A percentile compares a stretch with the other conserved stretches of the same genome.
phyloP scores from a whole-genome alignment of 352 stramenopile genomes.

The Globisporangium yorkense region DNA sequence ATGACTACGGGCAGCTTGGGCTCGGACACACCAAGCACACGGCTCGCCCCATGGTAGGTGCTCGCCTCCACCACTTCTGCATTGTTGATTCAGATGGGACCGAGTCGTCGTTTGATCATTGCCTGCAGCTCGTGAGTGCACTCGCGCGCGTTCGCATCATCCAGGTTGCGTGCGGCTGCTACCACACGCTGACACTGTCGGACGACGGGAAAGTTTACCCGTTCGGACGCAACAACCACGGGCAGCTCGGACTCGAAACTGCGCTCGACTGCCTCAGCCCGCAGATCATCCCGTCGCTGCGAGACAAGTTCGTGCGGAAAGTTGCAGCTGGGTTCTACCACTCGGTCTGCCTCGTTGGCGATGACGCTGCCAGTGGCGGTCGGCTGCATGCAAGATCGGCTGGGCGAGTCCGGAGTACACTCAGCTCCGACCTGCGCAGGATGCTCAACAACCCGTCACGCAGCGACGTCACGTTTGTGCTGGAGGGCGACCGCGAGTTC shows the following conservation, averaged over 20 bases:
- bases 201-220: slow-evolving; percentile 87
- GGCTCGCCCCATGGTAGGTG: slow-evolving; percentile 40
- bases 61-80: not conserved
- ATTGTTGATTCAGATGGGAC: not conserved
- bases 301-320: slow-evolving; percentile 54
- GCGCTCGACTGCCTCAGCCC: slow-evolving; percentile 64
- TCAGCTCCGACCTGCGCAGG: slow-evolving; percentile 66
- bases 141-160: slow-evolving; percentile 50
- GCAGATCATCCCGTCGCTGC: slow-evolving; percentile 63
- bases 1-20: slow-evolving; percentile 92
- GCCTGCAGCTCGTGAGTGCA: slow-evolving; percentile 38
- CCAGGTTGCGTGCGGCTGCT: slow-evolving; percentile 80
- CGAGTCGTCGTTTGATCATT: not conserved
- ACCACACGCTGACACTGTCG: slow-evolving; percentile 79
- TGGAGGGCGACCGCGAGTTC: slow-evolving; percentile 50
- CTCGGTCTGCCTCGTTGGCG: slow-evolving; percentile 56
- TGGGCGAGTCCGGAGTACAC: slow-evolving; percentile 16
- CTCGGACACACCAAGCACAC: slow-evolving; percentile 81
- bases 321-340: slow-evolving; percentile 93
- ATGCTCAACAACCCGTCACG: slow-evolving; percentile 82
- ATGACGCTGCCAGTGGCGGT: slow-evolving; percentile 1
- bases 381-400: not conserved
- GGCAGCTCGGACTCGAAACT: slow-evolving; percentile 84
- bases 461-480: slow-evolving; percentile 81
- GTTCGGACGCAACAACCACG: slow-evolving; percentile 93